Evolutionary conservation across 306 rosid genomes (phyloP), one percentile per base, ranked within the genome.

Genomic region (Castanea mollissima): DNA sequence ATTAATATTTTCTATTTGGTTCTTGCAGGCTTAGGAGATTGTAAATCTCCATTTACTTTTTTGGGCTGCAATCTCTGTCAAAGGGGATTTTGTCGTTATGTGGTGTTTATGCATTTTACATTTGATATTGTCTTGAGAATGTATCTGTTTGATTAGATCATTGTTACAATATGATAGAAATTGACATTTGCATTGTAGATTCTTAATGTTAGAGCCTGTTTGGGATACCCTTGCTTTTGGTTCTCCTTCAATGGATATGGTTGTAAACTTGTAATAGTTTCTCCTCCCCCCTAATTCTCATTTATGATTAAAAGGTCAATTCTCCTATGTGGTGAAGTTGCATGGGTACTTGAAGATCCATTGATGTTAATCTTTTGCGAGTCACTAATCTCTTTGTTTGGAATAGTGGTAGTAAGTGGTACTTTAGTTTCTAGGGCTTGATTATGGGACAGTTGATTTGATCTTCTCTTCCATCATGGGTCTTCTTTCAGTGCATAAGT

Each of bases 81-180:
- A 15, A 72, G 60, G 70, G 27, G 56, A 35, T 64, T 67, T 69
- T 57, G 62, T 65, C 38, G 21, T 51, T 80, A n/a, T 80, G 52
- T 59, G 74, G 44, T 80, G 82, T 67, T 67, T 35, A 68, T 70
- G 78, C 29, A 44, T 84, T 84, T 67, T 84, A 41, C 68, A 12
- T 32, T 14, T 74, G 70, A 71, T 84, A 32, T 68, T 63, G 9
- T 52, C n/a, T 23, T 1, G 7, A 56, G 15, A 35, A 68, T 74
- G 76, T 83, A 46, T 55, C 23, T 64, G 23, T 31, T 31, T 77
- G 78, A 64, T 72, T 71, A 77, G 81, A 62, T 75, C 21, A 4
- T 41, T 76, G 46, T 46, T 59, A 76, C 77, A 16, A 63, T 23
- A 25, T 35, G 58, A 73, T 52, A 73, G 67, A 18, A 29, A 55